Base-by-base conservation (phyloP, 805 yeast species). In the Metschnikowia dekortorum region DNA sequence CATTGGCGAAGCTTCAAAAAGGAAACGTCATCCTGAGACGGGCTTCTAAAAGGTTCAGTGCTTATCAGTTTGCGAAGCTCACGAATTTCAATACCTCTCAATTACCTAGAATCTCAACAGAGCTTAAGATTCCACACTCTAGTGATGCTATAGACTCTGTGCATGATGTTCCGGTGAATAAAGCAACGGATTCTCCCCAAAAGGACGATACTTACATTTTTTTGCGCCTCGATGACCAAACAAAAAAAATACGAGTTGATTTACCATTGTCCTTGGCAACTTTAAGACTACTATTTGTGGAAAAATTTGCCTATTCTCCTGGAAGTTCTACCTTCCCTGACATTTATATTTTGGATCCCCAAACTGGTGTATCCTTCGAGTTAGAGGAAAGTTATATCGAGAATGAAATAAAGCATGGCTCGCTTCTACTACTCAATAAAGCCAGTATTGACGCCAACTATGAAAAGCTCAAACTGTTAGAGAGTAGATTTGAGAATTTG, bases 11-110 rank as follows among this genome's bases (percentile, higher is more conserved):
- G 57, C 73, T 92, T 8, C 96, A 92, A 61, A 83, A 84, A 42
- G 89, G 91, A 3, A 88, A 87, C 44, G 85, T 88, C 2, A 71
- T 94, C 32, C 95, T 86, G 71, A 79, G 99, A 57, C 79, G 97
- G 53, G 99, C 98, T 0, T 91, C 97, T 0, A 85, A 92, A 58
- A 74, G 99, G 49, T 92, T 86, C 63, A 89, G 97, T 5, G 97
- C 97, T 0, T 92, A 91, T 53, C 98, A 92, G 61, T 84, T 85
- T 67, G 89, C 95, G 1, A 87, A 86, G 60, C 74, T 87, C 9
- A 73, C 88, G 0, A 81, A 78, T 53, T 57, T 60, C 31, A 48
- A 64, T n/a, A 48, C 49, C 16, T 45, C 37, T 8, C 54, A 46
- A 26, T 49, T 52, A 16, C 55, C 59, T 9, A 47, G 52, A 8